Evolutionary conservation across 345 rosid species (phyloP), one percentile per base, ranked within the genome.

Genomic region (Erodium maritimum): DNA sequence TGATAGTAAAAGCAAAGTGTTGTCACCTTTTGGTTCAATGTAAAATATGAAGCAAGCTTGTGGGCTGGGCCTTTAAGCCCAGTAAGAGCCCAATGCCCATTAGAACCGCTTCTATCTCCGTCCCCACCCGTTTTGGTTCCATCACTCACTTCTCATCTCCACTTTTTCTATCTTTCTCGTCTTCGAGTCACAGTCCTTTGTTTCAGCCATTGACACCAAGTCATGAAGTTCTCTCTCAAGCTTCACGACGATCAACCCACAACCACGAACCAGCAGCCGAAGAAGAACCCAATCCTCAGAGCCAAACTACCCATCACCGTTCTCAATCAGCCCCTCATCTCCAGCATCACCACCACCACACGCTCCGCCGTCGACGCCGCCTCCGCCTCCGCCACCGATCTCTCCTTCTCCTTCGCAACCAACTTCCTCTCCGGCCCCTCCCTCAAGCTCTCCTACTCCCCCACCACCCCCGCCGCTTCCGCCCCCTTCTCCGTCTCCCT

Each of bases 381-480:
- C 46, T 11, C 59, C 23, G 7, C 69, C 61, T 23, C 73, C 57
- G 13, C 78, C 45, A 42, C 76, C 6, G 56, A 64, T 62, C 65
- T 75, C 25, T 55, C 77, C 42, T 61, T 80, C 50, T 73, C 82
- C 53, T 77, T 82, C 67, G 73, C 82, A 67, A 80, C 91, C 17
- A 69, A 61, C 68, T 77, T 81, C 71, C 62, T 70, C 42, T 76
- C 82, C 18, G 84, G 86, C 57, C 91, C 87, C 66, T 84, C 83
- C 42, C 68, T 81, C 42, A 77, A 67, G 57, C 52, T 81, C 60
- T 59, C 73, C 52, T 84, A 77, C 61, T 23, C 67, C 17, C 80
- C 83, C 6, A 29, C 72, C 53, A 46, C 69, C 34, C 19, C 77
- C 24, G 23, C 71, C 34, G 13, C 69, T 55, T 52, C 68, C 10